Evolutionary conservation across 148 eudicot species (phyloP).

Genomic region (Persicaria tinctoria): DNA sequence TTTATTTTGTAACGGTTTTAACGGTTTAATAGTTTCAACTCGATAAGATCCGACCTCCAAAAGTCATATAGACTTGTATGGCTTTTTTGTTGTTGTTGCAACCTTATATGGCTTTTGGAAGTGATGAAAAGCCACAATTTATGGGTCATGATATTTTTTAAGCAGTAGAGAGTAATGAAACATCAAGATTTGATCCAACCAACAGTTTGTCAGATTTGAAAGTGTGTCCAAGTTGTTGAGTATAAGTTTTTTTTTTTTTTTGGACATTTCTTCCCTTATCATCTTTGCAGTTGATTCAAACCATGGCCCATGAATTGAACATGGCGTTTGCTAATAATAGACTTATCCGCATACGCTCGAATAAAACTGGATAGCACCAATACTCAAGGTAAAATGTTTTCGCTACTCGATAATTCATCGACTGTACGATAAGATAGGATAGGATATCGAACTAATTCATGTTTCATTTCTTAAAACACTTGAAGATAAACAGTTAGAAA

Average conservation of each 20-base stretch:
- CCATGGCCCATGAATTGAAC: too few relatives aligned
- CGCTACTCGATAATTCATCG: too few relatives aligned
- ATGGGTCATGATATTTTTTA: not conserved
- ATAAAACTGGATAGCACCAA: too few relatives aligned
- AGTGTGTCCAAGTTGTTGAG: not conserved
- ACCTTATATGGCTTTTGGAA: not conserved
- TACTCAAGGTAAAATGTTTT: too few relatives aligned
- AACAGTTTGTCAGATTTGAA: not conserved
- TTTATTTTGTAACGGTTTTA: too few relatives aligned
- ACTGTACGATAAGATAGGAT: too few relatives aligned
- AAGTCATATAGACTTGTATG: not conserved
- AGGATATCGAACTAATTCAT: too few relatives aligned
- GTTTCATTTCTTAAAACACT: too few relatives aligned
- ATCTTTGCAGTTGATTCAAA: not conserved
- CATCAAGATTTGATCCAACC: not conserved
- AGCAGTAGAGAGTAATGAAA: not conserved
- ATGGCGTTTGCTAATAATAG: too few relatives aligned
- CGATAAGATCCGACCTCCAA: not conserved
- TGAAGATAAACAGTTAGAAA: not conserved
- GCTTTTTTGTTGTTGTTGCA: not conserved
- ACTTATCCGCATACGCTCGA: too few relatives aligned
- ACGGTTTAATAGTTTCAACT: too few relatives aligned
- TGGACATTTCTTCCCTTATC: not conserved
- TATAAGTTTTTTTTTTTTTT: not conserved
- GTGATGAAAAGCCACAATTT: not conserved